Evolutionary conservation across 768 basidiomycete genomes (phyloP).

Genomic region (Leucocoprinus sp.): DNA sequence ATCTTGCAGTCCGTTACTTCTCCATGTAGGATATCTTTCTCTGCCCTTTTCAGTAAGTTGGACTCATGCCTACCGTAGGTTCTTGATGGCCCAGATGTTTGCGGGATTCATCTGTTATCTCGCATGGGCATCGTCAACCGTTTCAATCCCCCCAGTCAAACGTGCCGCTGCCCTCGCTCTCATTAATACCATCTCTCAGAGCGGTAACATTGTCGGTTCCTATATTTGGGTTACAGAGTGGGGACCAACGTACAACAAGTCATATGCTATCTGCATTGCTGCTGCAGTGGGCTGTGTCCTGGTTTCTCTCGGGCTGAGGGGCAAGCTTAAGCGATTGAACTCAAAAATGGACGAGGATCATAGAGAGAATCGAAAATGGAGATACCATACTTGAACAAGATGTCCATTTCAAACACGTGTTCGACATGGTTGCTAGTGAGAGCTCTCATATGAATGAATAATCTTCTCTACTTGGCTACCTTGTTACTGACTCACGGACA

Average conservation of each 20-base stretch:
- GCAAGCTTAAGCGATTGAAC: slow-evolving; percentile 36
- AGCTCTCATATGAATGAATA: no score
- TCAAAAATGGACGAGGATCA: slow-evolving; percentile 30
- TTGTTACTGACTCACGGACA: no score
- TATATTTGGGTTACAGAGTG: slow-evolving; percentile 65
- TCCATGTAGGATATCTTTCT: slow-evolving; percentile 35
- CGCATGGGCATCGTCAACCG: slow-evolving; percentile 44
- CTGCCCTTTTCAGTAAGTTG: background rate
- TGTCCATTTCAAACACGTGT: no score
- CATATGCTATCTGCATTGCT: slow-evolving; percentile 67
- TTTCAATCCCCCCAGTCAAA: slow-evolving; percentile 67
- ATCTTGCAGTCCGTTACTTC: slow-evolving; percentile 52
- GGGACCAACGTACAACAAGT: slow-evolving; percentile 63
- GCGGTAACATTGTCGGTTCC: slow-evolving; percentile 81
- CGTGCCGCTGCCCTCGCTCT: slow-evolving; percentile 81
- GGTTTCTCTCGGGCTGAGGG: slow-evolving; percentile 42
- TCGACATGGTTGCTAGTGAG: no score
- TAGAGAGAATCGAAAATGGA: slow-evolving; percentile 17
- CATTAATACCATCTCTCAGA: slow-evolving; percentile 73
- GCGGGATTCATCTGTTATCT: slow-evolving; percentile 62
- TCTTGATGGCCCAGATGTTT: slow-evolving; percentile 71
- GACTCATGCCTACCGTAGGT: slow-evolving; percentile 31
- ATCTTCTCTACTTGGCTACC: no score
- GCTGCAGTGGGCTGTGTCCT: slow-evolving; percentile 41
- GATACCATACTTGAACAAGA: slow-evolving; percentile 3